phyloP scores from a whole-genome alignment of 805 yeast species.

The Ogataea nonfermentans region DNA sequence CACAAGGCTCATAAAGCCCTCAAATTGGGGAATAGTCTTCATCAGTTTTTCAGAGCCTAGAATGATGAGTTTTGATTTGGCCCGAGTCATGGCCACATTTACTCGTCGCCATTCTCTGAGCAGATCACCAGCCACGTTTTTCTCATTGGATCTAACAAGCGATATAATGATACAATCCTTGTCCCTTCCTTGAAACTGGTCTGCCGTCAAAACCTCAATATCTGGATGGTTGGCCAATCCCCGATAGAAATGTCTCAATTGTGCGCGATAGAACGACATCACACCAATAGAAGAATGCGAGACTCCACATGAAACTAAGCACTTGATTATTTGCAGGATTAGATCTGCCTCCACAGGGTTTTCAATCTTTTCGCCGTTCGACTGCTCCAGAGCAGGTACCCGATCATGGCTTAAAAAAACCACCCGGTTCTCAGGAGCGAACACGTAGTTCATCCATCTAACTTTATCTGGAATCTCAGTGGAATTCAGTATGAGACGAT shows the following conservation, averaged over 20 bases:
- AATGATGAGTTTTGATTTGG: slow-evolving; percentile 77
- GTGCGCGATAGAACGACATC: slow-evolving; percentile 87
- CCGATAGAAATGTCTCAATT: slow-evolving; percentile 49
- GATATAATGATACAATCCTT: slow-evolving; percentile 90
- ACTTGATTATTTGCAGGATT: slow-evolving; percentile 58
- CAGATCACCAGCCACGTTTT: slow-evolving; percentile 68
- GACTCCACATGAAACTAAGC: slow-evolving; percentile 60
- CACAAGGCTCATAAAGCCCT: slow-evolving; percentile 59
- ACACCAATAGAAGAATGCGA: slow-evolving; percentile 65
- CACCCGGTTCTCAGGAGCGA: slow-evolving; percentile 60
- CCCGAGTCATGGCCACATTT: slow-evolving; percentile 92
- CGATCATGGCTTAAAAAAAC: slow-evolving; percentile 78
- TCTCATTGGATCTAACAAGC: slow-evolving; percentile 75
- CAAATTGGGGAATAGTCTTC: slow-evolving; percentile 47
- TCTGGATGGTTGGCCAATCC: slow-evolving; percentile 34
- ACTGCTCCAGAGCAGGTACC: slow-evolving; percentile 55
- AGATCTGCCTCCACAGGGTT: slow-evolving; percentile 73
- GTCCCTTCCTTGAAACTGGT: slow-evolving; percentile 94
- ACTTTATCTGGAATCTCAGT: slow-evolving; percentile 9
- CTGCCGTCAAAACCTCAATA: slow-evolving; percentile 87
- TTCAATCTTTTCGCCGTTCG: slow-evolving; percentile 63
- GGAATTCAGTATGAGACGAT: slow-evolving; percentile 21
- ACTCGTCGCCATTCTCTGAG: slow-evolving; percentile 87
- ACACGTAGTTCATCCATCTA: slow-evolving; percentile 56
- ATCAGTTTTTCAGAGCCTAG: slow-evolving; percentile 76